Evolutionary conservation across 2,329 filamentous ascomycete species (phyloP).

Genomic region (Colletotrichum abscissum): DNA sequence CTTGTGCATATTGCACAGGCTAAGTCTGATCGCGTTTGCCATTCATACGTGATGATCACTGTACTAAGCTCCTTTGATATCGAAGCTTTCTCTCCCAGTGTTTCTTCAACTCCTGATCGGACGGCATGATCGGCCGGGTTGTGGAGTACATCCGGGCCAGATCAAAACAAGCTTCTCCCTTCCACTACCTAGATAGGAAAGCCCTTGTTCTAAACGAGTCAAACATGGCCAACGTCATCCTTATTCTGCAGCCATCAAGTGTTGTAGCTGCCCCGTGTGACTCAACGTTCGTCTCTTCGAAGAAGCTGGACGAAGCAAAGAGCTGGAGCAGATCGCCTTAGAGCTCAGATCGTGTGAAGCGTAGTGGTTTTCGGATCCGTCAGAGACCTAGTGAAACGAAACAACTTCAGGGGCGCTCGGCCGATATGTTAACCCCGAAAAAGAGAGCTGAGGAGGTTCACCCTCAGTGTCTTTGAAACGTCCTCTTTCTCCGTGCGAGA

Average conservation of each 20-base stretch:
- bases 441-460: neutral
- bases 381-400: neutral
- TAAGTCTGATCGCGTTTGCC: neutral
- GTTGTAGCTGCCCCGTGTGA: neutral
- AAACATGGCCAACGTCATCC: neutral
- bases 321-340: no score
- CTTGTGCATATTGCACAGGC: neutral
- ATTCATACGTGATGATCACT: neutral
- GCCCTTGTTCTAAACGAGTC: neutral
- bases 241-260: neutral
- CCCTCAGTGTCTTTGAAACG: neutral
- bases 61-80: neutral
- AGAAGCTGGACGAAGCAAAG: neutral
- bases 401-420: conserved; percentile 1
- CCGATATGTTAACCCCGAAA: neutral
- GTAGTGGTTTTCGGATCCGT: neutral
- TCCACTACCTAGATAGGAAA: neutral
- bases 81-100: neutral
- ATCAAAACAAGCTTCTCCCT: neutral
- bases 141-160: neutral
- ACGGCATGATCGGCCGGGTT: neutral
- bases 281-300: conserved; percentile 1
- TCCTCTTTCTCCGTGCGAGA: neutral
- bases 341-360: neutral
- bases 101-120: neutral